Conservation (phyloP, 1,284 basidiomycete species). For the Cystobasidium slooffiae region DNA sequence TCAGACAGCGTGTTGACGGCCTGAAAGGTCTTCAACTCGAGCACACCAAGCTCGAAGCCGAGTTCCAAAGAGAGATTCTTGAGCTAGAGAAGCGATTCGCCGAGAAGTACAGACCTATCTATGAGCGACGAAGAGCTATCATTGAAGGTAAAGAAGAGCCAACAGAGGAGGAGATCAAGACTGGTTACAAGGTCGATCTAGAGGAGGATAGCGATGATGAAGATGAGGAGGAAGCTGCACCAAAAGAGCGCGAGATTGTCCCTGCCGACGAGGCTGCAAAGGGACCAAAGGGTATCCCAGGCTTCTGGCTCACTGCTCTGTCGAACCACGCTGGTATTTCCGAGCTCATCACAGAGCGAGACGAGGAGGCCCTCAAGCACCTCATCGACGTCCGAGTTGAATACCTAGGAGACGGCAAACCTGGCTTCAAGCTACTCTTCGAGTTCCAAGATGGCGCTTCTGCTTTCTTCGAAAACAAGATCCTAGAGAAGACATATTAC, state of each 20-base stretch:
- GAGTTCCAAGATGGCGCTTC: slow-evolving; percentile 70
- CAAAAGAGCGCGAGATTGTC: slow-evolving; percentile 53
- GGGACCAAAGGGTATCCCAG: slow-evolving; percentile 72
- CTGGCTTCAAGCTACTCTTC: slow-evolving; percentile 91
- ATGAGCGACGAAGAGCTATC: slow-evolving; percentile 82
- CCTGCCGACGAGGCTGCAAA: slow-evolving; percentile 56
- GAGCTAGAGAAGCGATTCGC: slow-evolving; percentile 99
- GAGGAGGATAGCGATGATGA: slow-evolving; percentile 64
- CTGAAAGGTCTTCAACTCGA: slow-evolving; percentile 93
- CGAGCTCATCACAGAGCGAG: slow-evolving; percentile 90
- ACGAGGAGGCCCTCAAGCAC: slow-evolving; percentile 71
- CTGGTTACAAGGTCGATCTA: slow-evolving; percentile 69
- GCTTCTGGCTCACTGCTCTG: slow-evolving; percentile 97
- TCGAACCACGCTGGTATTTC: slow-evolving; percentile 86
- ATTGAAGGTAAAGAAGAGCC: slow-evolving; percentile 77
- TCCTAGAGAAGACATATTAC: slow-evolving; percentile 90
- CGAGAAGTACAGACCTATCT: slow-evolving; percentile 79
- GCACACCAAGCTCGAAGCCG: slow-evolving; percentile 88
- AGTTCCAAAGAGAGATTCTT: slow-evolving; percentile 95
- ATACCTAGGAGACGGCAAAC: slow-evolving; percentile 65
- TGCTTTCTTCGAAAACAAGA: slow-evolving; percentile 82
- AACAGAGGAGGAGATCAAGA: slow-evolving; percentile 79
- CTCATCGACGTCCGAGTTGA: slow-evolving; percentile 71
- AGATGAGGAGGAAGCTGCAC: slow-evolving; percentile 61
- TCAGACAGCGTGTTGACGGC: slow-evolving; percentile 85